Base-by-base conservation (phyloP, 192 early-diverging fungal species). In the Gryganskiella cystojenkinii region DNA sequence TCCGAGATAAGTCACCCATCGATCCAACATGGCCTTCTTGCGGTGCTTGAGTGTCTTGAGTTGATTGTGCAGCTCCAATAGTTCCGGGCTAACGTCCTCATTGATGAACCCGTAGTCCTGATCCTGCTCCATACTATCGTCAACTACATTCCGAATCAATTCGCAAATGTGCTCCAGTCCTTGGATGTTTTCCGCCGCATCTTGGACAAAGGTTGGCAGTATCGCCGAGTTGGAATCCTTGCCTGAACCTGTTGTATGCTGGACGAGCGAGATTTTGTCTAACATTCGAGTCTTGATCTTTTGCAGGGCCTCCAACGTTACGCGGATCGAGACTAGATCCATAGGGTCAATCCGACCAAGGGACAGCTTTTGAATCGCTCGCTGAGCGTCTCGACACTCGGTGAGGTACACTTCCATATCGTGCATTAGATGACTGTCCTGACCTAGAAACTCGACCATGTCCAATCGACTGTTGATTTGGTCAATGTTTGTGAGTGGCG, bases 391-490 rank as follows among this genome's bases (percentile, higher is more conserved):
- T 19, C 88, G 83, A 54, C 86, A 86, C 31, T 78, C 80, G 9
- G 75, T 61, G 31, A 98, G 61, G 15, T 85, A 58, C 0, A 64
- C 20, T 8, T 83, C 74, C 24, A 90, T 66, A 43, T 90, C 86
- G 43, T 78, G 47, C 6, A 91, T 78, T 6, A 92, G 69, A 34
- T 89, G 81, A 17, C 80, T 76, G 19, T 88, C 79, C 0, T 83
- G 42, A 54, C 79, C 80, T 56, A 96, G 94, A 53, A 90, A 87
- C 51, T 90, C 88, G 4, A 96, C 92, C 56, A 94, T 80, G 61
- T 95, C 90, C 28, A 94, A 74, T 0, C 94, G 84, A 22, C 73
- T 64, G 51, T 92, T 90, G 57, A 98, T 94, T 27, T 87, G 82
- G 42, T 80, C 67, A 4, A 88, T 60, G 14, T 67, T 81, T 0